Base-by-base conservation (phyloP, 495 filamentous ascomycete genomes). In the Penicillium silybi region DNA sequence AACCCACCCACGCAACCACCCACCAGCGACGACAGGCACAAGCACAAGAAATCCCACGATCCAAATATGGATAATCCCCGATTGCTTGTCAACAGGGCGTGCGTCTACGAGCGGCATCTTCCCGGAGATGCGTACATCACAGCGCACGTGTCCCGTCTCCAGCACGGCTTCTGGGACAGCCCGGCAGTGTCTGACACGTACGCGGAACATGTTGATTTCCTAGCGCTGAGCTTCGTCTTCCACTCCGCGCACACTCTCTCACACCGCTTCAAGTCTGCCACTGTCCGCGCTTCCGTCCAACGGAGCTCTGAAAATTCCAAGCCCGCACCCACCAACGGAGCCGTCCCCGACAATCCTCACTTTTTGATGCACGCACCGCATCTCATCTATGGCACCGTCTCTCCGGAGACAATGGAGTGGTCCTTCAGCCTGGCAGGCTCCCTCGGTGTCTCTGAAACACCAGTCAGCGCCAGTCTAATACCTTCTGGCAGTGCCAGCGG, bases 291-390 rank as follows among this genome's bases (percentile, higher is more conserved):
- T 7, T 64, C 70, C 0, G 53, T 78, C 9, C 60, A 64, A 11
- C 55, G 61, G n/a, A 43, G 25, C 37, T 48, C 26, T 10, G 39
- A 70, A 9, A 39, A 41, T 1, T 40, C 49, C 9, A 41, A 22
- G 20, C 50, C 52, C 25, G 25, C 41, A 22, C 25, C 0, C 20
- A 54, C 23, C 6, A 48, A 46, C 32, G 52, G 53, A 6, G 40
- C 55, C 40, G 56, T 53, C 6, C 45, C 57, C n/a, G 52, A 51
- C 8, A 66, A 66, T 26, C 75, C 76, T 0, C 61, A 63, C 19
- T 78, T 81, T 40, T 61, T 81, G 16, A 76, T 73, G 64, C 73
- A 79, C 57, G 78, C 78, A 2, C 78, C 78, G 34, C 76, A 80
- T 49, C 58, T 79, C 17, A 71, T 80, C 46, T 79, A 73, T 52